A percentile compares a stretch with the other conserved stretches of the same genome.
phyloP scores from a whole-genome alignment of 1,284 basidiomycete species.

The Puccinia polysora region DNA sequence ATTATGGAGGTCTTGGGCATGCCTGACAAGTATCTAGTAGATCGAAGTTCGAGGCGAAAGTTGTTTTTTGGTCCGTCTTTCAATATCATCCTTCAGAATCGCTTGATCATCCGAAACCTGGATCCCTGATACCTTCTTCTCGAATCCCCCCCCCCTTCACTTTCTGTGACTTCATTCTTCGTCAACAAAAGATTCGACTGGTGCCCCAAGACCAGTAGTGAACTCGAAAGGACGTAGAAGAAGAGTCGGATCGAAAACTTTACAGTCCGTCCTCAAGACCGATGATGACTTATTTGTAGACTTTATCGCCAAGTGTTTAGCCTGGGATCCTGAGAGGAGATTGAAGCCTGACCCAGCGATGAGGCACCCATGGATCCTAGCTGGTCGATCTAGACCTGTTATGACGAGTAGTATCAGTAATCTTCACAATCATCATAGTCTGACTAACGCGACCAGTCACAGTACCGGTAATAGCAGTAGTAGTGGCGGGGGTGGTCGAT shows the following conservation, averaged over 20 bases:
- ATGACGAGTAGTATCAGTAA: not conserved
- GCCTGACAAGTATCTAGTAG: slow-evolving; percentile 90
- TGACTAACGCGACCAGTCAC: not conserved
- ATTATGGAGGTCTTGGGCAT: slow-evolving; percentile 99
- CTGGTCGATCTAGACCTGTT: slow-evolving; percentile 11
- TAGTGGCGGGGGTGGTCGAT: not conserved
- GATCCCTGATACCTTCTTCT: not conserved
- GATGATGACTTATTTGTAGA: slow-evolving; percentile 60
- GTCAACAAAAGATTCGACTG: slow-evolving; percentile 77
- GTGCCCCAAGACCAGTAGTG: slow-evolving; percentile 82
- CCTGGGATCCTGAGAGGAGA: slow-evolving; percentile 95
- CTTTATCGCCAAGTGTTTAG: slow-evolving; percentile 86
- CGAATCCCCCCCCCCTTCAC: slow-evolving; percentile 30
- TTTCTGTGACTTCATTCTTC: not conserved
- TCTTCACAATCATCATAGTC: not conserved
- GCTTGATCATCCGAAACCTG: slow-evolving; percentile 9
- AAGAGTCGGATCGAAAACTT: slow-evolving; percentile 80
- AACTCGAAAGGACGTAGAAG: slow-evolving; percentile 93
- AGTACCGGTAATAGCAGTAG: not conserved
- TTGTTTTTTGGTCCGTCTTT: slow-evolving; percentile 79
- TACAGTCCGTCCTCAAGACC: slow-evolving; percentile 78
- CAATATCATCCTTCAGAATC: no score
- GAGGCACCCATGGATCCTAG: slow-evolving; percentile 52
- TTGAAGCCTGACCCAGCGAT: slow-evolving; percentile 86
- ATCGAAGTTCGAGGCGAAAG: slow-evolving; percentile 86